These are phyloP conservation scores for Umbelopsis ramanniana DNA, from an alignment of 192 early-diverging fungal genomes.

Conservation along the genomic window DNA sequence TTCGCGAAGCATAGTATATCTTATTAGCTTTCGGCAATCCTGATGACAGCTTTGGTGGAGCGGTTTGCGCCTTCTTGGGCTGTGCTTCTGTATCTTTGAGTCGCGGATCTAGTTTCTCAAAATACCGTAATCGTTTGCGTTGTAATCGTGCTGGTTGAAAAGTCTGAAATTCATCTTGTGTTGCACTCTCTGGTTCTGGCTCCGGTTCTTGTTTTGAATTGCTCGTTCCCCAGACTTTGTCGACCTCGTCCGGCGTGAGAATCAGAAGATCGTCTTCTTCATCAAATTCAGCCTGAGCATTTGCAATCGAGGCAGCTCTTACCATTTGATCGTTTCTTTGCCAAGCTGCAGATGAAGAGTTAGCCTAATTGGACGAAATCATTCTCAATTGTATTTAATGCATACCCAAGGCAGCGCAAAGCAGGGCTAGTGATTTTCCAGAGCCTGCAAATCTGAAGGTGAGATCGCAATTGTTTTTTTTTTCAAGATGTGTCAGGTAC, in stretches of 20 bases:
- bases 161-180: slow-evolving; percentile 1
- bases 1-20: slow-evolving; percentile 22
- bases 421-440: slow-evolving; percentile 26
- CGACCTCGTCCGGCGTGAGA: background rate
- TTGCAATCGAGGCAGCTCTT: background rate
- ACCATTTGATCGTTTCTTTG: slow-evolving; percentile 5
- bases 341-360: background rate
- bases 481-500: background rate
- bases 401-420: slow-evolving; percentile 12
- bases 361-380: background rate
- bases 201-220: background rate
- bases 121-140: slow-evolving; percentile 2
- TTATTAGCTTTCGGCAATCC: background rate
- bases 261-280: background rate
- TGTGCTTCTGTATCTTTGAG: background rate
- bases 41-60: background rate
- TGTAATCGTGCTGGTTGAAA: background rate
- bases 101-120: background rate
- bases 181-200: background rate
- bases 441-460: background rate
- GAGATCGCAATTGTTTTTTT: background rate
- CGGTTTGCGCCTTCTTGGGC: background rate
- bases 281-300: background rate
- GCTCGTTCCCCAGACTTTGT: background rate
- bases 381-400: background rate